These are phyloP conservation scores for Penicillium sp. DNA, from an alignment of 2,329 filamentous ascomycete species.

Conservation along the genomic window DNA sequence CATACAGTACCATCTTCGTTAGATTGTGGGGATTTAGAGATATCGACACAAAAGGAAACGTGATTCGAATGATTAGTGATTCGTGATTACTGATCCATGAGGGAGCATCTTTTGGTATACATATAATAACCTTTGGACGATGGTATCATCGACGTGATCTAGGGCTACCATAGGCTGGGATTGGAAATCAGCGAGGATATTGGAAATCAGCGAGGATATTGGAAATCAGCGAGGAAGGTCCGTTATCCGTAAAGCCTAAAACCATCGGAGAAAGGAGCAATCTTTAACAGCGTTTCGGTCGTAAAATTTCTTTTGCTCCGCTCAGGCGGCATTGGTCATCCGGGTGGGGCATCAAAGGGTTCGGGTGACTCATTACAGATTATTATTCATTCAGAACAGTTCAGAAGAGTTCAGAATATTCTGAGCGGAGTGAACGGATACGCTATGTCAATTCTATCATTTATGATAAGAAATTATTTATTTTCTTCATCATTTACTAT, in stretches of 20 bases:
- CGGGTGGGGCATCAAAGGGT: neutral
- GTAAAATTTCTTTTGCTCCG: constrained; percentile 4
- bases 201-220: neutral
- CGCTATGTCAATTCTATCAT: too few species aligned
- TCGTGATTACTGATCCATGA: neutral
- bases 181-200: neutral
- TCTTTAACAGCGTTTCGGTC: neutral
- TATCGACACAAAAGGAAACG: neutral
- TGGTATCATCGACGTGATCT: neutral
- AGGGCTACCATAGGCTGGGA: neutral
- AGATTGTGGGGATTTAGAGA: too few species aligned
- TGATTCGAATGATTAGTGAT: too few species aligned
- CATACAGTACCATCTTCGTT: too few species aligned
- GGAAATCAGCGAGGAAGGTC: neutral
- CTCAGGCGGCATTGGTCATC: constrained; percentile 1
- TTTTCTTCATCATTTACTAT: too few species aligned
- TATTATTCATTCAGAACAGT: neutral
- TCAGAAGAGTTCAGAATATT: neutral
- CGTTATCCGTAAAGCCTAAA: neutral
- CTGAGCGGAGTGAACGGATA: neutral
- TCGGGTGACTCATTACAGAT: neutral
- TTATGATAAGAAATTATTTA: too few species aligned
- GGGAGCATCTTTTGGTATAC: too few species aligned
- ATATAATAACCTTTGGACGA: neutral
- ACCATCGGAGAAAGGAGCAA: constrained; percentile 1